Evolutionary conservation across 768 basidiomycete genomes (phyloP).

Genomic region (Tylopilus cervinicoccineus): DNA sequence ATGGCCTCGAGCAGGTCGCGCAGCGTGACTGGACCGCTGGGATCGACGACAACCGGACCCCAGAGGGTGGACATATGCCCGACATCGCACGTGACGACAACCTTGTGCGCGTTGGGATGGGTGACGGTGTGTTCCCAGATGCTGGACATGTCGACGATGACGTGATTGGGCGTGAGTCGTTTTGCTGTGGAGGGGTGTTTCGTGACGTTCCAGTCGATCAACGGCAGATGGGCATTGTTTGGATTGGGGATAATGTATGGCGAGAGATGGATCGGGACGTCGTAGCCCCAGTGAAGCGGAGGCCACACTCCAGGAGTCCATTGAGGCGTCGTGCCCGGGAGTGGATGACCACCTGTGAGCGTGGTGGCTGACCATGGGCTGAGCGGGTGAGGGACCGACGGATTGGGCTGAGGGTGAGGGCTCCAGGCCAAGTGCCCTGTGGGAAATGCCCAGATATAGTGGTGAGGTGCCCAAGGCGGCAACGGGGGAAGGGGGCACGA

Average conservation of each 20-base stretch:
- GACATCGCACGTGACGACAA: conserved; percentile 25
- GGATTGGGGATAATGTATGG: conserved; percentile 33
- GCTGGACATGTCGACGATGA: conserved; percentile 17
- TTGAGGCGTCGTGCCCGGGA: conserved; percentile 22
- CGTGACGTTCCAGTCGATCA: conserved; percentile 35
- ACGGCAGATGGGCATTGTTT: conserved; percentile 24
- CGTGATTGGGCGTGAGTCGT: conserved; percentile 28
- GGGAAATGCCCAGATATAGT: conserved; percentile 24
- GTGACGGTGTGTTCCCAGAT: conserved; percentile 21
- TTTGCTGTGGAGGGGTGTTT: conserved; percentile 30
- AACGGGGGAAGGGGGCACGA: conserved; percentile 4
- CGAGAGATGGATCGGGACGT: conserved; percentile 23
- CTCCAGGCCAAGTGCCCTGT: conserved; percentile 24
- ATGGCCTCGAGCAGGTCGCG: conserved; percentile 47
- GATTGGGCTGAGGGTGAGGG: conserved; percentile 19
- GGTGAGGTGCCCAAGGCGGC: conserved; percentile 18
- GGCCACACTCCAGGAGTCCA: conserved; percentile 30
- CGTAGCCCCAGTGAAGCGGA: conserved; percentile 20
- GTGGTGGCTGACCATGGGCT: conserved; percentile 15
- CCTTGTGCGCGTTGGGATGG: conserved; percentile 12
- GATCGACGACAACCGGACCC: conserved; percentile 47
- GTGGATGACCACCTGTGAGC: conserved; percentile 21
- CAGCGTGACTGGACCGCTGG: conserved; percentile 34
- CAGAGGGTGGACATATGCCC: conserved; percentile 32
- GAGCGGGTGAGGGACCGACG: conserved; percentile 2